These are phyloP conservation scores for Trichoderma harzianum DNA, from an alignment of 2,329 filamentous ascomycete species.

Conservation along the genomic window DNA sequence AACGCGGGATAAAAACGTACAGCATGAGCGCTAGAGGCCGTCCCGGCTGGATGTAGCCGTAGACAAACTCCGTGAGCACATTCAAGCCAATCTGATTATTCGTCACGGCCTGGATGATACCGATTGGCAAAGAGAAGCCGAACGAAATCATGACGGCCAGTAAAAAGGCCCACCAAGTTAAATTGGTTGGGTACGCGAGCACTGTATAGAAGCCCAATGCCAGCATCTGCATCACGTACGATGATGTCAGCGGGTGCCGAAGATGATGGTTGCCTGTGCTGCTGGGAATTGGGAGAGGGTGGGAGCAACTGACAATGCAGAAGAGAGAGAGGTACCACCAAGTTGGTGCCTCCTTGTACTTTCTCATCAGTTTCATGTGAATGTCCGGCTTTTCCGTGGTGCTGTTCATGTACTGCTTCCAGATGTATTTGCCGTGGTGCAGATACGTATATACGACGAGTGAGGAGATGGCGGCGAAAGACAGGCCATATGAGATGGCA, in stretches of 20 bases:
- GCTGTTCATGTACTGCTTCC: slow-evolving; percentile 58
- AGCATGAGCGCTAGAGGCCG: slow-evolving; percentile 71
- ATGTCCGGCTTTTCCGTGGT: slow-evolving; percentile 59
- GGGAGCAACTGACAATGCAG: slow-evolving; percentile 41
- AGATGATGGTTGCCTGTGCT: slow-evolving; percentile 2
- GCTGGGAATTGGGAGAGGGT: background rate
- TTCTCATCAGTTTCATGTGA: slow-evolving; percentile 62
- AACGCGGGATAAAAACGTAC: slow-evolving; percentile 34
- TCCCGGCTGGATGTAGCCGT: slow-evolving; percentile 73
- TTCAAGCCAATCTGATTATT: slow-evolving; percentile 71
- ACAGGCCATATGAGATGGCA: slow-evolving; percentile 65
- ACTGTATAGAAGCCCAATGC: slow-evolving; percentile 52
- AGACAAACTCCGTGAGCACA: slow-evolving; percentile 70
- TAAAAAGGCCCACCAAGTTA: slow-evolving; percentile 71
- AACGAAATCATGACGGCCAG: slow-evolving; percentile 63
- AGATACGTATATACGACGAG: slow-evolving; percentile 66
- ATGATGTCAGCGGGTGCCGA: slow-evolving; percentile 8
- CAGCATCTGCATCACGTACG: slow-evolving; percentile 44
- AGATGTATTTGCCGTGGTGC: slow-evolving; percentile 65
- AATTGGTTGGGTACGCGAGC: slow-evolving; percentile 61
- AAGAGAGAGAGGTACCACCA: slow-evolving; percentile 64
- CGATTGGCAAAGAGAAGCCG: slow-evolving; percentile 62
- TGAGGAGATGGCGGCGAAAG: slow-evolving; percentile 67
- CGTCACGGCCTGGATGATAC: slow-evolving; percentile 67
- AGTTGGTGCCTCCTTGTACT: slow-evolving; percentile 59